Percentiles rank a stretch among this genome's conserved stretches.
phyloP scores from a whole-genome alignment of 2,329 filamentous ascomycete species.

The Davidsoniella eucalypti region DNA sequence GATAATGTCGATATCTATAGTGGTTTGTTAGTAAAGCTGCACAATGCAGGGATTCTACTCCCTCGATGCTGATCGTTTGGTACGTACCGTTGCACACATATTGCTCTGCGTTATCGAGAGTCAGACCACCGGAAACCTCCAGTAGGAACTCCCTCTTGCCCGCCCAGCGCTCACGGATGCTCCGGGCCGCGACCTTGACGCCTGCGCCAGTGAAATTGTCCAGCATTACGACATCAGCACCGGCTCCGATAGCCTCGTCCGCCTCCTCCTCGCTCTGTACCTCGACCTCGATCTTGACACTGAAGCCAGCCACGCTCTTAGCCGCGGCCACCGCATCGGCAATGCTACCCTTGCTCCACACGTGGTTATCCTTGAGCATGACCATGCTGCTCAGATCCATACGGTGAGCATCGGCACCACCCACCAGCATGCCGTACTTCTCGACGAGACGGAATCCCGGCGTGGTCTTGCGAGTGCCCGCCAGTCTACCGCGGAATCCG shows the following conservation, averaged over 20 bases:
- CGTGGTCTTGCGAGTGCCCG: constrained; percentile 91
- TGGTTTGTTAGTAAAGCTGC: constrained; percentile 14
- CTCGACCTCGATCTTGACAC: constrained; percentile 85
- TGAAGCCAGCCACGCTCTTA: constrained; percentile 70
- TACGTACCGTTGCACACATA: constrained; percentile 60
- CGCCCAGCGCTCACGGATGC: constrained; percentile 65
- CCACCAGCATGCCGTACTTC: constrained; percentile 94
- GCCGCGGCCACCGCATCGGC: constrained; percentile 71
- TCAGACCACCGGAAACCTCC: constrained; percentile 85
- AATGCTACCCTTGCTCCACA: constrained; percentile 82
- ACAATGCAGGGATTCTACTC: neutral
- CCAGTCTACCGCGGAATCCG: constrained; percentile 71
- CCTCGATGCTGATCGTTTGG: neutral
- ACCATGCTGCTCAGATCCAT: constrained; percentile 90
- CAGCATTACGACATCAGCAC: constrained; percentile 91
- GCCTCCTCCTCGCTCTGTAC: constrained; percentile 78
- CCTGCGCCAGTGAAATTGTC: constrained; percentile 82
- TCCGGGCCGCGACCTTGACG: constrained; percentile 56
- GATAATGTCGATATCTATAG: constrained; percentile 74
- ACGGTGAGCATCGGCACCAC: constrained; percentile 79
- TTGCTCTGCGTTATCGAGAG: constrained; percentile 60
- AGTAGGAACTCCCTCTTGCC: constrained; percentile 60
- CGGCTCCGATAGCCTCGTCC: constrained; percentile 76
- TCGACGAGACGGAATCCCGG: constrained; percentile 90
- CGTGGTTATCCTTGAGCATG: constrained; percentile 98